A percentile compares a stretch with the other conserved stretches of the same genome.
Conservation (phyloP, 129 eudicot genomes). For the sunflower (Helianthus annuus) region HanXRQr2.0-SUNRISE NC_035449.2:43158965-43159464, state of each 20-base stretch:
- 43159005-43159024: constrained; percentile 6
- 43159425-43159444: too few species aligned
- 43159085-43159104: constrained; percentile 78
- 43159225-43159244: constrained; percentile 76
- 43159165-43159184: constrained; percentile 80
- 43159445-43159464: too few species aligned
- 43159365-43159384: constrained; percentile 11
- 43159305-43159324: constrained; percentile 69
- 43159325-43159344: constrained; percentile 90
- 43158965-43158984: neutral
- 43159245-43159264: constrained; percentile 72
- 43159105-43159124: constrained; percentile 89
- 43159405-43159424: neutral
- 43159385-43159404: neutral
- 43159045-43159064: constrained; percentile 84
- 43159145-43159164: constrained; percentile 83
- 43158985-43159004: constrained; percentile 4
- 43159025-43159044: constrained; percentile 92
- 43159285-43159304: constrained; percentile 71
- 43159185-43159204: constrained; percentile 89
- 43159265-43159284: constrained; percentile 85
- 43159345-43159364: constrained; percentile 40
- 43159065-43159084: constrained; percentile 80
- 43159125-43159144: constrained; percentile 87
- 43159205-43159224: constrained; percentile 85